A percentile compares a stretch with the other conserved stretches of the same genome.
These are phyloP conservation scores for Pichia membranifaciens DNA, from an alignment of 805 yeast species.

Conservation along the genomic window DNA sequence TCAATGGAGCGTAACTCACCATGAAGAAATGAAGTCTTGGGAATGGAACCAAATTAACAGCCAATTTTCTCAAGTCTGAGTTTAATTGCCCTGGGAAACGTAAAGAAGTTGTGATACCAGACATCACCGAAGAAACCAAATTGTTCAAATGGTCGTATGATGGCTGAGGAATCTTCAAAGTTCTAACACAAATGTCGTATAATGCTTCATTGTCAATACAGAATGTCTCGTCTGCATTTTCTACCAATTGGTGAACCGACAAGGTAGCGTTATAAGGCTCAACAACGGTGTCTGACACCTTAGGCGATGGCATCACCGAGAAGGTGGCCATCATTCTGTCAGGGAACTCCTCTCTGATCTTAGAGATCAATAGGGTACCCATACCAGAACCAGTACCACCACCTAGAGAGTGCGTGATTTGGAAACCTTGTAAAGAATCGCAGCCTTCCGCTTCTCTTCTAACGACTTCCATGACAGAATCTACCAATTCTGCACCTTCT, in stretches of 20 bases:
- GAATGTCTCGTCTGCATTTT: constrained; percentile 87
- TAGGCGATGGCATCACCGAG: constrained; percentile 89
- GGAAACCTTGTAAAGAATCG: constrained; percentile 93
- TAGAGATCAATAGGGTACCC: constrained; percentile 84
- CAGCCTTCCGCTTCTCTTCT: constrained; percentile 93
- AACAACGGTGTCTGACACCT: constrained; percentile 87
- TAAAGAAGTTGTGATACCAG: constrained; percentile 89
- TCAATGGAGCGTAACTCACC: constrained; percentile 92
- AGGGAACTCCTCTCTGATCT: constrained; percentile 86
- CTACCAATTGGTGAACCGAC: constrained; percentile 86
- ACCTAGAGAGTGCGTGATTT: constrained; percentile 74
- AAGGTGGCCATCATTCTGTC: constrained; percentile 96
- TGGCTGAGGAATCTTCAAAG: constrained; percentile 77
- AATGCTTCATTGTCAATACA: constrained; percentile 93
- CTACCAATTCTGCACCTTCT: constrained; percentile 92
- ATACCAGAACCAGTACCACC: constrained; percentile 98
- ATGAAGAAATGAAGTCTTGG: constrained; percentile 93
- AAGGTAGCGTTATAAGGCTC: constrained; percentile 93
- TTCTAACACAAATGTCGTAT: constrained; percentile 81
- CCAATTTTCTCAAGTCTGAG: constrained; percentile 86
- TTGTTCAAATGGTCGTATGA: constrained; percentile 72
- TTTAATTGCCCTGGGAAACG: constrained; percentile 95
- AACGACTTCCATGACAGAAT: constrained; percentile 80
- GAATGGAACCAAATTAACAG: constrained; percentile 92
- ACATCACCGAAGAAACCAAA: constrained; percentile 86